Evolutionary conservation across 2,329 filamentous ascomycete genomes (phyloP).

Genomic region (Penicillium fuscoglaucum): DNA sequence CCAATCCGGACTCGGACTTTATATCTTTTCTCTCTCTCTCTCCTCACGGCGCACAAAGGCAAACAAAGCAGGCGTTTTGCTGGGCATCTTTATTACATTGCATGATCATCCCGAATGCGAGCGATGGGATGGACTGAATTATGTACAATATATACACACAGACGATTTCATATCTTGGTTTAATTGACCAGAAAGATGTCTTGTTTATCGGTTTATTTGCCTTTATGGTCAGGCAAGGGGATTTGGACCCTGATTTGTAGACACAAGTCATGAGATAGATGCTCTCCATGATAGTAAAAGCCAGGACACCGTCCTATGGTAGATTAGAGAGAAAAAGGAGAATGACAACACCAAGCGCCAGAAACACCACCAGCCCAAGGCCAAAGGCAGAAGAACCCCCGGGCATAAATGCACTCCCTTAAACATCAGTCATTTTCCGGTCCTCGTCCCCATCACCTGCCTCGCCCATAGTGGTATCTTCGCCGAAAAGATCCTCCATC

Average conservation of each 20-base stretch:
- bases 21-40: slow-evolving; percentile 14
- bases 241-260: not conserved
- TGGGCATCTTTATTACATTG: slow-evolving; percentile 24
- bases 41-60: slow-evolving; percentile 25
- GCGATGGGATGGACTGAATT: slow-evolving; percentile 20
- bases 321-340: not conserved
- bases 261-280: not conserved
- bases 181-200: slow-evolving; percentile 13
- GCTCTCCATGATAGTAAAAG: not conserved
- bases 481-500: slow-evolving; percentile 52
- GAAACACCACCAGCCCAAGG: slow-evolving; percentile 18
- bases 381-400: slow-evolving; percentile 5
- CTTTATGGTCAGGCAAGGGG: not conserved
- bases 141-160: slow-evolving; percentile 27
- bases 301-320: not conserved
- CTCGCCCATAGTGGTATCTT: slow-evolving; percentile 42
- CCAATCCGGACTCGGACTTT: slow-evolving; percentile 1
- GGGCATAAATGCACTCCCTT: slow-evolving; percentile 7
- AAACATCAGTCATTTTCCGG: slow-evolving; percentile 47
- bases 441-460: slow-evolving; percentile 41
- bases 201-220: slow-evolving; percentile 5
- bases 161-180: slow-evolving; percentile 17
- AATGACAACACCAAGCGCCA: slow-evolving; percentile 19
- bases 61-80: slow-evolving; percentile 22
- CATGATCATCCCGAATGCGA: slow-evolving; percentile 19